Evolutionary conservation across 192 early-diverging fungal species (phyloP).

Genomic region (Backusella psychrophila): DNA sequence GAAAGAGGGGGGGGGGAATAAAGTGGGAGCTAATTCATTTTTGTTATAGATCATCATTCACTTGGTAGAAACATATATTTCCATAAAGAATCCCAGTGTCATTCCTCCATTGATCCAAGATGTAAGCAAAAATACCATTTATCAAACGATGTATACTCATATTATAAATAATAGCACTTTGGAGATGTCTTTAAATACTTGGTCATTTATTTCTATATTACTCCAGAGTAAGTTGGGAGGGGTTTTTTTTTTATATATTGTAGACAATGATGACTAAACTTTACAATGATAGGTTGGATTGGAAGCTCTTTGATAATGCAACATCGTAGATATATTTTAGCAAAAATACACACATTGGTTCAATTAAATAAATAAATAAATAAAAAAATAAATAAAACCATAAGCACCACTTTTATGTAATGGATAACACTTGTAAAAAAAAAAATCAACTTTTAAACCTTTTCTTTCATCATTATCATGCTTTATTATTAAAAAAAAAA

Average conservation of each 20-base stretch:
- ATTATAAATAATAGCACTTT: neutral
- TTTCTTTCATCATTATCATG: no score
- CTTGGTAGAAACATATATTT: neutral
- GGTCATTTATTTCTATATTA: neutral
- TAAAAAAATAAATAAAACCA: neutral
- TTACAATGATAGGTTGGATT: neutral
- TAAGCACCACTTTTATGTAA: neutral
- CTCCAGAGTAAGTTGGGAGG: neutral
- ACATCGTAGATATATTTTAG: neutral
- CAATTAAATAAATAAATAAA: no score
- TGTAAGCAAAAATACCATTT: neutral
- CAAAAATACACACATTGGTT: no score
- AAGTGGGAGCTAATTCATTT: neutral
- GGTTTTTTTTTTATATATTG: no score
- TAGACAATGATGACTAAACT: neutral
- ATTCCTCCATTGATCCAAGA: constrained; percentile 1
- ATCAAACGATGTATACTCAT: neutral
- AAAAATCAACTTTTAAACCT: no score
- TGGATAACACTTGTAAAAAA: no score
- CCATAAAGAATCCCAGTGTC: neutral
- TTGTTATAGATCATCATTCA: neutral
- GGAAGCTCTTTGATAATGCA: neutral
- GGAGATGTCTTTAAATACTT: neutral
- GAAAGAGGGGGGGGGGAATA: neutral
- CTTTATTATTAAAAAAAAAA: no score